Conservation (phyloP, 2,329 filamentous ascomycete species). For the Exophiala xenobiotica region DNA sequence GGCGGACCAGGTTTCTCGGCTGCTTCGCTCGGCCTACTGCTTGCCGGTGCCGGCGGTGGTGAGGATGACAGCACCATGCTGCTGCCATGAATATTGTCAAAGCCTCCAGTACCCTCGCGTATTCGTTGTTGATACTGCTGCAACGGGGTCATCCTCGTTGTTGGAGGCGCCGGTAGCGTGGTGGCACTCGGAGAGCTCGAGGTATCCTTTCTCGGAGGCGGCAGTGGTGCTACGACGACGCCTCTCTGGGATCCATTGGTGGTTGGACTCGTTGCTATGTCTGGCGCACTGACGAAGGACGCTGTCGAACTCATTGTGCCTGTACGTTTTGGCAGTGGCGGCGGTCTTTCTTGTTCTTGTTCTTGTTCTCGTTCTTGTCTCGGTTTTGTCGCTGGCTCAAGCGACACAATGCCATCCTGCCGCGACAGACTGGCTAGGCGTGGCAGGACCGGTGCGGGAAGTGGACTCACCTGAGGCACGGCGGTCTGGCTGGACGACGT, state of each 20-base stretch:
- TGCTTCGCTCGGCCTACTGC: background rate
- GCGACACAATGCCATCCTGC: background rate
- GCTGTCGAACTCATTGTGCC: slow-evolving; percentile 24
- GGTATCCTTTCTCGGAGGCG: background rate
- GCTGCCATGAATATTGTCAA: background rate
- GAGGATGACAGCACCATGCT: no score
- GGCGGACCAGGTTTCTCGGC: slow-evolving; percentile 7
- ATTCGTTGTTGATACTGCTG: slow-evolving; percentile 4
- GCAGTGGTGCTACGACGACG: background rate
- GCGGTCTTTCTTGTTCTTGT: slow-evolving; percentile 18
- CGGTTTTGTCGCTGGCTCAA: background rate
- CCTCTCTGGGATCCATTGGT: background rate
- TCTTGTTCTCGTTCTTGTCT: background rate
- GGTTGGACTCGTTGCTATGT: background rate
- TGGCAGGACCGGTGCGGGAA: slow-evolving; percentile 12
- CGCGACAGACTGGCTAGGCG: slow-evolving; percentile 8
- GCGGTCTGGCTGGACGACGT: slow-evolving; percentile 23
- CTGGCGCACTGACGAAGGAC: slow-evolving; percentile 21
- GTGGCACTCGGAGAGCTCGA: background rate
- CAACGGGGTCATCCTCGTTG: background rate
- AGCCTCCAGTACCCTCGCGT: slow-evolving; percentile 1
- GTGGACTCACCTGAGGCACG: slow-evolving; percentile 14
- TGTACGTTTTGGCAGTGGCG: slow-evolving; percentile 24
- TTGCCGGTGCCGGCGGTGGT: background rate
- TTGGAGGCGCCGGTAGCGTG: background rate